These are phyloP conservation scores for Saccharata proteae DNA, from an alignment of 2,329 filamentous ascomycete genomes.

Conservation along the genomic window DNA sequence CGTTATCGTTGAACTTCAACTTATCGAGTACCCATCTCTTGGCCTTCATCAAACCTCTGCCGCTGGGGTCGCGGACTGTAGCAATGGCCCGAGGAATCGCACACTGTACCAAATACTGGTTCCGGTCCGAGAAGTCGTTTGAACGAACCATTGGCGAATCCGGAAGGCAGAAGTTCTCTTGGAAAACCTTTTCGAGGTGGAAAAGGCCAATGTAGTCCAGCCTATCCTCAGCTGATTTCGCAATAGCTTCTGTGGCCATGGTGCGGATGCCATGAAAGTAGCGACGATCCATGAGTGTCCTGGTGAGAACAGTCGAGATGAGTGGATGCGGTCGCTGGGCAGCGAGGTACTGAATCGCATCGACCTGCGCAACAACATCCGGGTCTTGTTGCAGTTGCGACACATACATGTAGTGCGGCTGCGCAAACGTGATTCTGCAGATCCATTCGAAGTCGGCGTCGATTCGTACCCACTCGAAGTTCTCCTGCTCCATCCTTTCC, in stretches of 20 bases:
- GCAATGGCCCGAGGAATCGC: conserved; percentile 74
- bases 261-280: conserved; percentile 91
- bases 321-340: conserved; percentile 59
- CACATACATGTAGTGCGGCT: conserved; percentile 95
- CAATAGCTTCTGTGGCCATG: conserved; percentile 68
- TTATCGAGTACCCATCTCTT: conserved; percentile 81
- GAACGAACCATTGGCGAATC: conserved; percentile 67
- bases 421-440: conserved; percentile 66
- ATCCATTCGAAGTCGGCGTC: conserved; percentile 99
- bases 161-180: conserved; percentile 75
- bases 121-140: conserved; percentile 85
- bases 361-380: conserved; percentile 79
- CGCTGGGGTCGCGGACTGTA: conserved; percentile 59
- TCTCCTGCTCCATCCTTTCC: conserved; percentile 84
- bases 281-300: conserved; percentile 79
- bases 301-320: conserved; percentile 75
- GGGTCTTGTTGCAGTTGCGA: conserved; percentile 95
- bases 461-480: conserved; percentile 96
- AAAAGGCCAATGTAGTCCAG: conserved; percentile 66
- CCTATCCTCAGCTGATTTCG: conserved; percentile 57
- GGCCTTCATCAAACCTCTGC: conserved; percentile 66
- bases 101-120: conserved; percentile 72
- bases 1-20: conserved; percentile 88
- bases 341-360: conserved; percentile 64
- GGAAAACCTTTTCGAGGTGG: conserved; percentile 76